Evolutionary conservation across 106 monocot genomes (phyloP).

Genomic region (Iris macrosiphon): DNA sequence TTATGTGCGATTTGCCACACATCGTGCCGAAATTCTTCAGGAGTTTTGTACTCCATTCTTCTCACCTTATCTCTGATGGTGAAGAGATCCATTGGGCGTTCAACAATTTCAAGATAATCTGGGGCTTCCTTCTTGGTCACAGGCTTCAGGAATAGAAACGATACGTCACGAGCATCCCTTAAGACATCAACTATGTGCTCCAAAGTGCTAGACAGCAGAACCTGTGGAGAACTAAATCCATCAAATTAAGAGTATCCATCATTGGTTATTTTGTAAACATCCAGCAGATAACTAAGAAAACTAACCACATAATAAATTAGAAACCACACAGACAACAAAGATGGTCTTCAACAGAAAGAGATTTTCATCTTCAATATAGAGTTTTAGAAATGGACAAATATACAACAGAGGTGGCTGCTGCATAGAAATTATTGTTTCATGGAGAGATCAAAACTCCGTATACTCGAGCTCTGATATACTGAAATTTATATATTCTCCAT

Average conservation of each 20-base stretch:
- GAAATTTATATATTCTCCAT: no score
- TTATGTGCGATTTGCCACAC: slow-evolving; percentile 78
- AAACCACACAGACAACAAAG: no score
- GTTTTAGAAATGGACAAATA: no score
- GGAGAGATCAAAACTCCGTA: no score
- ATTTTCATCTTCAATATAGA: no score
- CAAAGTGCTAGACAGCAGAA: slow-evolving; percentile 59
- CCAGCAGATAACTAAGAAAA: neutral
- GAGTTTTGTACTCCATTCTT: slow-evolving; percentile 71
- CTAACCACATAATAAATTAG: no score
- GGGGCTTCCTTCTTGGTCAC: slow-evolving; percentile 95
- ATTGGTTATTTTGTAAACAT: neutral
- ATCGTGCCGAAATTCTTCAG: slow-evolving; percentile 80
- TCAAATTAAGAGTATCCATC: neutral
- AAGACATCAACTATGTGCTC: slow-evolving; percentile 56
- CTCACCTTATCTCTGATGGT: slow-evolving; percentile 77
- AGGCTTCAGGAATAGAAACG: slow-evolving; percentile 71
- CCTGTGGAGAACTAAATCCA: slow-evolving; percentile 21
- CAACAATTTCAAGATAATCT: slow-evolving; percentile 62
- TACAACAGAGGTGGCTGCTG: no score
- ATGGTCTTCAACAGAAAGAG: no score
- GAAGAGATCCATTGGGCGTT: slow-evolving; percentile 73
- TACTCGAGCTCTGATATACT: no score
- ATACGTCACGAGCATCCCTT: slow-evolving; percentile 22
- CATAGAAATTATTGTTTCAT: no score